These are phyloP conservation scores for Gnomoniopsis smithogilvyi DNA, from an alignment of 2,329 filamentous ascomycete genomes.

Conservation along the genomic window DNA sequence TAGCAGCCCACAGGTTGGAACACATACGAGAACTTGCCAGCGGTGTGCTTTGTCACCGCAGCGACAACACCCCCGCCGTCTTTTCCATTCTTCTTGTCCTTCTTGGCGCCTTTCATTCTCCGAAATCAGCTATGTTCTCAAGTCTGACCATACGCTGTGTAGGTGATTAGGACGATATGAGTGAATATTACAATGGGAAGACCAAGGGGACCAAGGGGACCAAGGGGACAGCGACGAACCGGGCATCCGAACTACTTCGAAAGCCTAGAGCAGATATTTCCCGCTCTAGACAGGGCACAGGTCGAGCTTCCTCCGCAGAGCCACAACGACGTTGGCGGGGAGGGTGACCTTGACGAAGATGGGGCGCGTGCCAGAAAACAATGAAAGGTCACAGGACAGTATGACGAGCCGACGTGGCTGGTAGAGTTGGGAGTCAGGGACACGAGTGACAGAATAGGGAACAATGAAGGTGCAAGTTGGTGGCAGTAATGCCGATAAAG, in stretches of 20 bases:
- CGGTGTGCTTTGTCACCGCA: slow-evolving; percentile 50
- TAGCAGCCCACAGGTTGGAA: neutral
- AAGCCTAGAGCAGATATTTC: slow-evolving; percentile 17
- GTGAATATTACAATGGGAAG: neutral
- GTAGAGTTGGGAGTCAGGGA: slow-evolving; percentile 4
- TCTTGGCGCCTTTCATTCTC: slow-evolving; percentile 40
- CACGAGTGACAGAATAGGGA: slow-evolving; percentile 3
- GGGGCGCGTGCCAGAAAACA: slow-evolving; percentile 13
- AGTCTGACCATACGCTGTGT: slow-evolving; percentile 1
- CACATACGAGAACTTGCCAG: slow-evolving; percentile 50
- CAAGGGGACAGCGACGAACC: slow-evolving; percentile 14
- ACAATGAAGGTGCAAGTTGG: slow-evolving; percentile 4
- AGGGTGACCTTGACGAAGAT: slow-evolving; percentile 10
- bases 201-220: slow-evolving; percentile 17
- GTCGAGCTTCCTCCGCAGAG: slow-evolving; percentile 13
- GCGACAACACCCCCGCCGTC: slow-evolving; percentile 50
- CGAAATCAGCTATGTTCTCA: slow-evolving; percentile 11
- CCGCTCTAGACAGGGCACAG: slow-evolving; percentile 15
- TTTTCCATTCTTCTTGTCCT: slow-evolving; percentile 54
- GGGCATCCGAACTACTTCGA: slow-evolving; percentile 16
- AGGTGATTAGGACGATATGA: neutral
- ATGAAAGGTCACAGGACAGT: slow-evolving; percentile 10
- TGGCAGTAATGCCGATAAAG: slow-evolving; percentile 13
- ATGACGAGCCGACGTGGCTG: slow-evolving; percentile 8
- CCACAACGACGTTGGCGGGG: slow-evolving; percentile 6